Conservation (phyloP, 176 grass and related monocot species). For the Tillandsia leiboldiana region DNA sequence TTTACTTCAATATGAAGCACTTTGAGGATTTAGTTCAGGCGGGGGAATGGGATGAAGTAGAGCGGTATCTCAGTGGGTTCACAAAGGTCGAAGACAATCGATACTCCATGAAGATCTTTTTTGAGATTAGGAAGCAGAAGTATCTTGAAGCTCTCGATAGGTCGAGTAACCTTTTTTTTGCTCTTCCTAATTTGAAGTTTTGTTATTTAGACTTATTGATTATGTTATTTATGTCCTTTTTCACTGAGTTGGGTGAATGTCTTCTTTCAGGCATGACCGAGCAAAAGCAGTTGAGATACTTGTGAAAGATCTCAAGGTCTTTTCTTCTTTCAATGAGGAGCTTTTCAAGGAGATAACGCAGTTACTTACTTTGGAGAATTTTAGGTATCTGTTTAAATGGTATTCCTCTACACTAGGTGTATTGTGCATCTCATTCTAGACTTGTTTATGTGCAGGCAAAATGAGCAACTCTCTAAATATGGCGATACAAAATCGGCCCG, state of each 20-base stretch:
- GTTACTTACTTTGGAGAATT: constrained; percentile 95
- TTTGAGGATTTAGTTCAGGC: constrained; percentile 94
- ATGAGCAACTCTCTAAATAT: constrained; percentile 97
- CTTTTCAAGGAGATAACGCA: constrained; percentile 99
- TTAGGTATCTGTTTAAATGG: constrained; percentile 30
- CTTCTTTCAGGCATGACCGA: constrained; percentile 65
- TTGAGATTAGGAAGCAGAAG: constrained; percentile 99
- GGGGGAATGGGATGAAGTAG: constrained; percentile 97
- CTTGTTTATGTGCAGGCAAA: constrained; percentile 64
- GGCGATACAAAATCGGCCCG: constrained; percentile 98
- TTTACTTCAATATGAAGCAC: constrained; percentile 99
- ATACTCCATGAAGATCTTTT: constrained; percentile 99
- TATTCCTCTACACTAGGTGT: background rate
- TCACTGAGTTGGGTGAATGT: background rate
- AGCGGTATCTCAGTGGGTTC: constrained; percentile 94
- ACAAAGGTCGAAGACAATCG: constrained; percentile 99
- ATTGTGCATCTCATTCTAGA: background rate
- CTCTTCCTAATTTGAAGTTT: constrained; percentile 13
- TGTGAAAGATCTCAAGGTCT: constrained; percentile 97
- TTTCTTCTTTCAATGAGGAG: constrained; percentile 97
- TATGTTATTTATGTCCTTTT: background rate
- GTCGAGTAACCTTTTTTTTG: constrained; percentile 20
- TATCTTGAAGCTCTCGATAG: constrained; percentile 98
- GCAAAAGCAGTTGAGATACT: constrained; percentile 97
- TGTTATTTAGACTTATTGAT: background rate